Base-by-base conservation (phyloP, 1,139 yeast genomes). In the Sugiyamaella castrensis region DNA sequence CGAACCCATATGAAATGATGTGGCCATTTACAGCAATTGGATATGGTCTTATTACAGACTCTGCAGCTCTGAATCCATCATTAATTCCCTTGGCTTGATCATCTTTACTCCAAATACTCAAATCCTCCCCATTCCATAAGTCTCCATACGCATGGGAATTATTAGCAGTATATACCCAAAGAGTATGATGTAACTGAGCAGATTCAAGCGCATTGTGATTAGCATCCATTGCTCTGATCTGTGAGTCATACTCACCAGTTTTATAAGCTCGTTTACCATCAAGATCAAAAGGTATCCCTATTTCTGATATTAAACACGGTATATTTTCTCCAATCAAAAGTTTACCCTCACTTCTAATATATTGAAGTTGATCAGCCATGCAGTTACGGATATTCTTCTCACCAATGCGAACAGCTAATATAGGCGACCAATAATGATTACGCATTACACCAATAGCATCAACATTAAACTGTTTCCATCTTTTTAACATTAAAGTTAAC, bases 281-380 rank as follows among this genome's bases (percentile, higher is more conserved):
- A 95, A 91, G 86, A 66, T 92, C 96, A 66, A 83, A 88, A 2
- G 98, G 98, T 83, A 91, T 87, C 2, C 98, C 98, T n/a, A 92
- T 89, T 67, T 91, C 98, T 0, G 95, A 82, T 74, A 92, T 81
- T 37, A 91, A 70, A 7, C 85, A 77, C 0, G 75, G 73, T 9
- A 69, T 59, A 11, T 58, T 51, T 5, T 54, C 47, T 28, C 72
- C 73, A 7, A 71, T 54, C 4, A 61, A 56, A 24, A 57, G 57
- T 8, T 55, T 48, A 11, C 88, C 81, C 63, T 91, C 97, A 27
- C 66, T 64, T 52, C 75, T 77, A 70, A 91, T 76, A 52, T 78
- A 84, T 16, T 65, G 58, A 51, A 91, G 74, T 65, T 91, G 98
- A 38, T 72, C 77, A 45, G 76, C 74, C 43, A 91, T 69, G 53